These are phyloP conservation scores for Populus deltoides DNA, from an alignment of 345 rosid genomes.

Conservation along the genomic window DNA sequence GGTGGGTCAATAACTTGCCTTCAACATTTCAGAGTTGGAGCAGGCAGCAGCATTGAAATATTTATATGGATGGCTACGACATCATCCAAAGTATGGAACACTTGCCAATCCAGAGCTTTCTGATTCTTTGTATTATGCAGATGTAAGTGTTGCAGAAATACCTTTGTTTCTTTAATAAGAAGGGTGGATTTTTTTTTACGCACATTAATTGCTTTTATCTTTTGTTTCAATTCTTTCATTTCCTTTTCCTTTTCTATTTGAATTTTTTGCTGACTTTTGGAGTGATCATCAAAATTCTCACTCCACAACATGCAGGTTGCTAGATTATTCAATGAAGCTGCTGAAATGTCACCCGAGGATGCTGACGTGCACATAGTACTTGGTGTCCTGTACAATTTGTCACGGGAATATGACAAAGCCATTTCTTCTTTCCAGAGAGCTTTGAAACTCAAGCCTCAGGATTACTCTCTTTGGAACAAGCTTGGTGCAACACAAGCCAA, in stretches of 20 bases:
- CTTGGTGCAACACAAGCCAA: conserved; percentile 99
- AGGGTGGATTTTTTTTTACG: neutral
- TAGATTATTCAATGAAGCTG: conserved; percentile 80
- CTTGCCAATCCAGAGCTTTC: conserved; percentile 66
- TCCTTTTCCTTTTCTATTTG: neutral
- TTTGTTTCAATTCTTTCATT: neutral
- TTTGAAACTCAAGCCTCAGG: conserved; percentile 82
- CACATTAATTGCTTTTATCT: neutral
- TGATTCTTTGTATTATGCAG: conserved; percentile 70
- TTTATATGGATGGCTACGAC: conserved; percentile 81
- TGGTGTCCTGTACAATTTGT: conserved; percentile 87
- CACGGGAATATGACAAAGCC: conserved; percentile 91
- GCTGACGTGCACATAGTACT: conserved; percentile 95
- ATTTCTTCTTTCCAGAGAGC: conserved; percentile 78
- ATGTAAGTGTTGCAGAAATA: conserved; percentile 49
- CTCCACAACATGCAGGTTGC: conserved; percentile 48
- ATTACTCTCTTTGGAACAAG: conserved; percentile 99
- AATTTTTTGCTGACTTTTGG: neutral
- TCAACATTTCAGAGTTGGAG: conserved; percentile 70
- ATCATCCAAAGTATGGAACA: conserved; percentile 82
- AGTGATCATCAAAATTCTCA: neutral
- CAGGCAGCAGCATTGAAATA: conserved; percentile 92
- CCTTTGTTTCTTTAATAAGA: neutral
- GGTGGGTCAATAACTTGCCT: neutral
- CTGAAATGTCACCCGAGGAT: conserved; percentile 90